Conservation (phyloP, 2,329 filamentous ascomycete species). For the Coccinonectria pachysandricola region DNA sequence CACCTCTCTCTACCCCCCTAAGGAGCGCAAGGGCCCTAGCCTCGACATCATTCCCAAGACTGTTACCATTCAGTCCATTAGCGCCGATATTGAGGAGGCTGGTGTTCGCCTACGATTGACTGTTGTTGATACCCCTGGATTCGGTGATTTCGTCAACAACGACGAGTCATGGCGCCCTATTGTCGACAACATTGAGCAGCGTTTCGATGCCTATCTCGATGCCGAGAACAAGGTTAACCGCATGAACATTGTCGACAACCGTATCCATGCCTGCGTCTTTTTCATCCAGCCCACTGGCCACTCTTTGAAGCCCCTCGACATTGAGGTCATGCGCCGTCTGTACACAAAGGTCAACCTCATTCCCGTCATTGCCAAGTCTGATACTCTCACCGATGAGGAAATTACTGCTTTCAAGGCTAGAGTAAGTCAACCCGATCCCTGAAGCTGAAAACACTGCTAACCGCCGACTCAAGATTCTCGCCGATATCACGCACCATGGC, state of each 20-base stretch:
- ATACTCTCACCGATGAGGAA: constrained; percentile 96
- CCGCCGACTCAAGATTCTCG: constrained; percentile 60
- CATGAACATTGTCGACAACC: constrained; percentile 99
- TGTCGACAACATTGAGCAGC: constrained; percentile 98
- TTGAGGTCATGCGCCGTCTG: constrained; percentile 97
- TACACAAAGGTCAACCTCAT: constrained; percentile 99
- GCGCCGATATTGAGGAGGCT: constrained; percentile 95
- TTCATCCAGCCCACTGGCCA: constrained; percentile 99
- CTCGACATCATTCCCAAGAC: constrained; percentile 98
- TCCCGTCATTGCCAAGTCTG: constrained; percentile 96
- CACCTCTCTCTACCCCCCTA: constrained; percentile 95
- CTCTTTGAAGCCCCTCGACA: constrained; percentile 95
- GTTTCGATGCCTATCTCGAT: constrained; percentile 95
- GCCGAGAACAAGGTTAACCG: constrained; percentile 99
- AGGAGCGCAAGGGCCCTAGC: constrained; percentile 95
- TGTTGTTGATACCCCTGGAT: constrained; percentile 94
- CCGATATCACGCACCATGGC: constrained; percentile 92
- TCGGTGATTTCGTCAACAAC: constrained; percentile 99
- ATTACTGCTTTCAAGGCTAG: constrained; percentile 89
- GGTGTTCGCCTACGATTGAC: constrained; percentile 92
- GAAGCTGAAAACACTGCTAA: background rate
- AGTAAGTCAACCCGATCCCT: constrained; percentile 47
- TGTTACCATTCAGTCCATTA: constrained; percentile 88
- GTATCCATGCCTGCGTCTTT: constrained; percentile 97
- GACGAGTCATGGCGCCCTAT: constrained; percentile 99